Evolutionary conservation across 441 rosid genomes (phyloP), one percentile per base, ranked within the genome.

Genomic region (Adansonia rubrostipa): DNA sequence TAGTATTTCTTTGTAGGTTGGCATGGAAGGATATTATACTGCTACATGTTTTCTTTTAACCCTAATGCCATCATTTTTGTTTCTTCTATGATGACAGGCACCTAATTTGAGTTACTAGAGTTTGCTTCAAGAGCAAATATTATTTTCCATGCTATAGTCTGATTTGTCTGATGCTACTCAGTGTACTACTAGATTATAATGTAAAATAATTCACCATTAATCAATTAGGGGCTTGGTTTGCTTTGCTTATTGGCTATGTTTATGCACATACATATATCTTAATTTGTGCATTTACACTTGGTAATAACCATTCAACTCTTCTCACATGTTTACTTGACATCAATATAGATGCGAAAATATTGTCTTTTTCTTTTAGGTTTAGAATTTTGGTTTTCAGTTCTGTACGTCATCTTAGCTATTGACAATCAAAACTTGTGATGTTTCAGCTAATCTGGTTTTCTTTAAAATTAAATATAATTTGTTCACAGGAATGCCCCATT

Each of bases 401-500:
- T 45, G 40, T 64, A 36, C 44, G 1, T 17, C 64, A 14, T 56
- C 48, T 60, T 1, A 61, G 44, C 6, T 28, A 7, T 57, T 14
- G 17, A 22, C 6, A 9, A 50, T 47, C 7, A 11, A 15, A 56
- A 61, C 33, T 61, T 40, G 15, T 22, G 70, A 73, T 15, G n/a
- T 5, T 51, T 50, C 1, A 65, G 66, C 77, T 62, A 47, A 50
- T 65, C 9, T 44, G 8, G 22, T 3, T 47, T 77, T 62, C 57
- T 58, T 71, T 73, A 36, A 70, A 50, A 47, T 58, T 77, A 71
- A 20, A 47, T 81, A 47, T 63, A 78, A 33, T 75, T 61, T 65
- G 75, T 78, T 51, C 76, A 60, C 85, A 96, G 99, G 99, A 96
- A 88, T 96, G 98, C 85, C 99, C 98, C 74, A 78, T 93, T 84